Percentiles rank a stretch among this genome's conserved stretches.
These are phyloP conservation scores for Mollisiaceae sp. DNA, from an alignment of 2,329 filamentous ascomycete genomes.

Conservation along the genomic window DNA sequence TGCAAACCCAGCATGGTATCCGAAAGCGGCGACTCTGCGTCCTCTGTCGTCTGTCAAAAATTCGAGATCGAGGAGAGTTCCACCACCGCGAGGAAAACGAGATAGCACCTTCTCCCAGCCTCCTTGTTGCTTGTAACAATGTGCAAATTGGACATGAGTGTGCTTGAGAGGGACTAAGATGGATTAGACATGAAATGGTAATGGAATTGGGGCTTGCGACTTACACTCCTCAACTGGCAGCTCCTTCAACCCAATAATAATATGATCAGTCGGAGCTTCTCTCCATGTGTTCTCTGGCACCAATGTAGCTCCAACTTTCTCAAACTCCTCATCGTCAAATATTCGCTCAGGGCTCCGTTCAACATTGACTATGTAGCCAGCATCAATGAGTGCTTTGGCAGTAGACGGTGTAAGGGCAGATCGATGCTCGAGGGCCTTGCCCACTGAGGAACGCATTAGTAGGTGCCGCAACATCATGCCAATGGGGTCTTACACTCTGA, in stretches of 20 bases:
- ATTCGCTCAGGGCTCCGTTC: conserved; percentile 73
- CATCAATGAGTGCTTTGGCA: conserved; percentile 67
- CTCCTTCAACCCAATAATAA: conserved; percentile 80
- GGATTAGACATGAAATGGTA: conserved; percentile 19
- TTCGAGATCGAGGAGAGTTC: conserved; percentile 83
- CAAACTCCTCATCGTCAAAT: conserved; percentile 65
- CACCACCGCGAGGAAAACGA: conserved; percentile 77
- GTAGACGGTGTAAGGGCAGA: conserved; percentile 48
- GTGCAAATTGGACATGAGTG: conserved; percentile 72
- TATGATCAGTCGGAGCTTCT: conserved; percentile 68
- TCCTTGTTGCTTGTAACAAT: conserved; percentile 78
- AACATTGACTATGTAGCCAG: conserved; percentile 71
- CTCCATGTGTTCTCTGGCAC: conserved; percentile 71
- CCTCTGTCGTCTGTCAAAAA: conserved; percentile 79
- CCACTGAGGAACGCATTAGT: conserved; percentile 41
- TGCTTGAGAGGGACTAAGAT: conserved; percentile 69
- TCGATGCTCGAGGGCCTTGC: conserved; percentile 48
- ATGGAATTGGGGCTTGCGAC: conserved; percentile 28
- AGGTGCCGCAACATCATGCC: conserved; percentile 31
- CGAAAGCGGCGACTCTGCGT: conserved; percentile 66
- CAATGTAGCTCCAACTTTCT: conserved; percentile 66
- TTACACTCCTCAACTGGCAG: conserved; percentile 71
- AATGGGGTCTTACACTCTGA: conserved; percentile 45
- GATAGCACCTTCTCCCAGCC: conserved; percentile 82
- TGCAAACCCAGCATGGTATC: conserved; percentile 77